Evolutionary conservation across 2,329 filamentous ascomycete genomes (phyloP).

Genomic region (Aureobasidium namibiae): DNA sequence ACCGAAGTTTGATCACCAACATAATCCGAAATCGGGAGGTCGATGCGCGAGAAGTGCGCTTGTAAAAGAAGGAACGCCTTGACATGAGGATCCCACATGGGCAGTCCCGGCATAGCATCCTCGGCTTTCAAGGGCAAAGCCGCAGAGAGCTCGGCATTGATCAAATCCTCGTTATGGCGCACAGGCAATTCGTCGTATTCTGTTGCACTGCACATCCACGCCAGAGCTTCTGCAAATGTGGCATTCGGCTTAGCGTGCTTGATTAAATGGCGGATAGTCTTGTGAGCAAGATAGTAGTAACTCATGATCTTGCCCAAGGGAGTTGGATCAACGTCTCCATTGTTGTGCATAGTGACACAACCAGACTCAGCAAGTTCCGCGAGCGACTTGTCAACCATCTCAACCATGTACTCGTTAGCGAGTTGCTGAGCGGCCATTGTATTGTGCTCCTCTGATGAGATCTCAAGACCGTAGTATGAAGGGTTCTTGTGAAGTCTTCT

Average conservation of each 20-base stretch:
- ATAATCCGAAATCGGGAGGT: slow-evolving; percentile 92
- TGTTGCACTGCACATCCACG: slow-evolving; percentile 87
- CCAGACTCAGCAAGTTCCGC: slow-evolving; percentile 72
- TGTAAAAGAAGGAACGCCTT: slow-evolving; percentile 92
- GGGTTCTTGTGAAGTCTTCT: slow-evolving; percentile 94
- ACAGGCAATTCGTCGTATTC: slow-evolving; percentile 98
- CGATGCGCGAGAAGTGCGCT: slow-evolving; percentile 86
- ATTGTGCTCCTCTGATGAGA: slow-evolving; percentile 86
- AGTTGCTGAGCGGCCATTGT: slow-evolving; percentile 74
- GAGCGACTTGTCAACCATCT: slow-evolving; percentile 81
- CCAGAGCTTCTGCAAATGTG: slow-evolving; percentile 71
- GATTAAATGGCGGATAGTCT: slow-evolving; percentile 80
- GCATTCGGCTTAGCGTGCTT: slow-evolving; percentile 66
- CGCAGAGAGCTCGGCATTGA: slow-evolving; percentile 82
- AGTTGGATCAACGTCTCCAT: slow-evolving; percentile 83
- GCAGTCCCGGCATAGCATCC: slow-evolving; percentile 51
- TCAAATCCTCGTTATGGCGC: slow-evolving; percentile 94
- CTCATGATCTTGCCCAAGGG: slow-evolving; percentile 97
- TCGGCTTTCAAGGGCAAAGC: slow-evolving; percentile 65
- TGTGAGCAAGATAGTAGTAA: slow-evolving; percentile 94
- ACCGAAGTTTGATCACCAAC: slow-evolving; percentile 86
- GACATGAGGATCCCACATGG: slow-evolving; percentile 98
- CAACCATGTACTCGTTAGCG: slow-evolving; percentile 91
- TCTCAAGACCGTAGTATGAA: slow-evolving; percentile 92
- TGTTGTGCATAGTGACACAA: slow-evolving; percentile 74